phyloP scores from a whole-genome alignment of 2,329 filamentous ascomycete species.

The Fusarium dimerum region DNA sequence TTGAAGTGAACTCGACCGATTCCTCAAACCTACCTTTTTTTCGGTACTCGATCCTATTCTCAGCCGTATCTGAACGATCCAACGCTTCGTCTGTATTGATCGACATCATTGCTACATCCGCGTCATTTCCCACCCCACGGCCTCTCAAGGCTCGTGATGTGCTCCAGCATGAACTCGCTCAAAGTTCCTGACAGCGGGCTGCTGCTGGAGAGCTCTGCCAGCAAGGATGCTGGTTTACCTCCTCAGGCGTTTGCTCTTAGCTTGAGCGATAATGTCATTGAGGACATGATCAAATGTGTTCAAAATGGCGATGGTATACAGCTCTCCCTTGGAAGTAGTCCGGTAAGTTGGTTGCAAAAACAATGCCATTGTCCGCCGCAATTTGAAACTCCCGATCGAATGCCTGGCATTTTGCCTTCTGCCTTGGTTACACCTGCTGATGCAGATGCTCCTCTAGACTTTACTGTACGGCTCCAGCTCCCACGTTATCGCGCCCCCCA shows the following conservation, averaged over 20 bases:
- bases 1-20: constrained; percentile 2
- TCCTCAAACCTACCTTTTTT: constrained; percentile 8
- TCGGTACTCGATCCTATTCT: background rate
- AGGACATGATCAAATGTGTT: constrained; percentile 62
- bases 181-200: constrained; percentile 59
- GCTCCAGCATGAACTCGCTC: constrained; percentile 52
- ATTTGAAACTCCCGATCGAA: background rate
- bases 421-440: constrained; percentile 15
- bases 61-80: constrained; percentile 8
- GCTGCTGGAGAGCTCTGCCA: constrained; percentile 53
- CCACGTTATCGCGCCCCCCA: constrained; percentile 46
- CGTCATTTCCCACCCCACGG: constrained; percentile 31
- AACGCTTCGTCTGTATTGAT: constrained; percentile 20
- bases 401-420: background rate
- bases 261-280: constrained; percentile 59
- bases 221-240: constrained; percentile 46
- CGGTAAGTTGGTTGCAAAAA: constrained; percentile 49
- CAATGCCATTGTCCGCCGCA: background rate
- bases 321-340: constrained; percentile 57
- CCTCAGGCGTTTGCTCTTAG: constrained; percentile 59
- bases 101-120: constrained; percentile 25
- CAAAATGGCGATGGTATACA: constrained; percentile 58
- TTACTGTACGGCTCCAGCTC: constrained; percentile 55
- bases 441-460: constrained; percentile 39
- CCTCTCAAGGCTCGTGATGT: constrained; percentile 28